phyloP scores from a whole-genome alignment of 192 early-diverging fungal genomes.

The Lobosporangium transversale region DNA sequence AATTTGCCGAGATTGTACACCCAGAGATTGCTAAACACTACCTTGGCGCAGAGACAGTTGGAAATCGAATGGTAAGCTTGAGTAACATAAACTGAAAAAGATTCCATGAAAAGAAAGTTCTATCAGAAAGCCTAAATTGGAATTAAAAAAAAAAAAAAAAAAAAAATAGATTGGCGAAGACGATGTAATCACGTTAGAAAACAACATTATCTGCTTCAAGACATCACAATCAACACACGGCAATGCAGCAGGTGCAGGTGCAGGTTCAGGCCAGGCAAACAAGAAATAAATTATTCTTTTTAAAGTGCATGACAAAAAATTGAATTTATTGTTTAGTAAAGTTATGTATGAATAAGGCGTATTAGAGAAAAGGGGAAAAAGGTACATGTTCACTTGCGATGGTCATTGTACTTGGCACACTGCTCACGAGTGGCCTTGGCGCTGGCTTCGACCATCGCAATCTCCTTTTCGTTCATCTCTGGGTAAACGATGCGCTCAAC shows the following conservation, averaged over 20 bases:
- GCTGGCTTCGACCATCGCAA: conserved; percentile 63
- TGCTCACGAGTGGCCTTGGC: conserved; percentile 64
- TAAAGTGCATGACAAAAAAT: not conserved
- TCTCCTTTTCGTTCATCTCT: conserved; percentile 68
- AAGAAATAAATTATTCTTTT: not conserved
- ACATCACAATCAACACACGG: conserved; percentile 58
- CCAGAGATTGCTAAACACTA: conserved; percentile 73
- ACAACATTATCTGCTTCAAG: conserved; percentile 74
- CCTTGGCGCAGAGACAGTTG: conserved; percentile 81
- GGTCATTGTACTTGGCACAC: conserved; percentile 61
- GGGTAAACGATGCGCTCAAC: conserved; percentile 78
- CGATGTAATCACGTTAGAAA: conserved; percentile 63
- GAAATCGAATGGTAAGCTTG: conserved; percentile 74
- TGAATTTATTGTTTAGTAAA: too few relatives aligned
- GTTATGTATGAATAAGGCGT: not conserved
- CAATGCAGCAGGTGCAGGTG: conserved; percentile 6
- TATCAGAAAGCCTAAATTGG: too few relatives aligned
- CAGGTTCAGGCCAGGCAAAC: conserved; percentile 3
- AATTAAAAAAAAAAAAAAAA: too few relatives aligned
- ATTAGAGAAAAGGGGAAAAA: not conserved
- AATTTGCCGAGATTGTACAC: conserved; percentile 78
- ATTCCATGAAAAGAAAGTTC: too few relatives aligned
- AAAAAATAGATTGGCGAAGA: conserved; percentile 73
- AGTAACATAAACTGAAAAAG: too few relatives aligned
- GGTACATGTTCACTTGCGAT: not conserved